phyloP scores from a whole-genome alignment of 1,139 yeast genomes.

The Zygoascus sp. region DNA sequence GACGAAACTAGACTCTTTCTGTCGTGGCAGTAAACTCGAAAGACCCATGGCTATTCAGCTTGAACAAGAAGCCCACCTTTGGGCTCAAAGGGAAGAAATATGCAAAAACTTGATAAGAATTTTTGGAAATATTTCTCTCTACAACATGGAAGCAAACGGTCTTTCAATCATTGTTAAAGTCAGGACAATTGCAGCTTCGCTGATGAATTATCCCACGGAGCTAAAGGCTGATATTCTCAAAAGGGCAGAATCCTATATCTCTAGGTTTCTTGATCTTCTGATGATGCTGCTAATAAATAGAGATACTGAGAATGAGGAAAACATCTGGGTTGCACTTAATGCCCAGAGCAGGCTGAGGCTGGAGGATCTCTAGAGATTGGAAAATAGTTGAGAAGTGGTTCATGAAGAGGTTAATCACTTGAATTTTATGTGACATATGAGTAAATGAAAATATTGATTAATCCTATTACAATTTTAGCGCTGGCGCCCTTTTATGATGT shows the following conservation, averaged over 20 bases:
- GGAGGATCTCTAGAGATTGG: neutral
- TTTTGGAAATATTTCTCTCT: slow-evolving; percentile 11
- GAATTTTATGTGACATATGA: neutral
- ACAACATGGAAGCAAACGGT: slow-evolving; percentile 15
- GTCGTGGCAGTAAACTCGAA: slow-evolving; percentile 2
- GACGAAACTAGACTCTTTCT: slow-evolving; percentile 5
- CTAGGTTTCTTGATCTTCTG: slow-evolving; percentile 10
- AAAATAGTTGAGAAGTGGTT: too few relatives aligned
- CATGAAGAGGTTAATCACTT: too few relatives aligned
- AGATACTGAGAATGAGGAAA: slow-evolving; percentile 3
- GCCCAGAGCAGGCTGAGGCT: slow-evolving; percentile 6
- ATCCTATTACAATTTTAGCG: neutral
- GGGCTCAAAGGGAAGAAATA: slow-evolving; percentile 12
- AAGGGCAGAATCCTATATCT: slow-evolving; percentile 10
- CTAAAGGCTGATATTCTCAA: slow-evolving; percentile 7
- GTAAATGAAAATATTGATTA: neutral
- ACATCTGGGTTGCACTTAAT: slow-evolving; percentile 8
- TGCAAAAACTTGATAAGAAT: slow-evolving; percentile 9
- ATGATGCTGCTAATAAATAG: slow-evolving; percentile 9
- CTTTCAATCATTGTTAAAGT: slow-evolving; percentile 12
- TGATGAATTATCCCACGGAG: slow-evolving; percentile 9
- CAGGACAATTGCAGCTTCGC: slow-evolving; percentile 10
- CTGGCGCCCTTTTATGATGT: neutral
- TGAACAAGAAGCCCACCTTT: slow-evolving; percentile 4
- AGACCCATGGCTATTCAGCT: neutral